These are phyloP conservation scores for Eucalyptus marginata DNA, from an alignment of 345 rosid species.

Conservation along the genomic window DNA sequence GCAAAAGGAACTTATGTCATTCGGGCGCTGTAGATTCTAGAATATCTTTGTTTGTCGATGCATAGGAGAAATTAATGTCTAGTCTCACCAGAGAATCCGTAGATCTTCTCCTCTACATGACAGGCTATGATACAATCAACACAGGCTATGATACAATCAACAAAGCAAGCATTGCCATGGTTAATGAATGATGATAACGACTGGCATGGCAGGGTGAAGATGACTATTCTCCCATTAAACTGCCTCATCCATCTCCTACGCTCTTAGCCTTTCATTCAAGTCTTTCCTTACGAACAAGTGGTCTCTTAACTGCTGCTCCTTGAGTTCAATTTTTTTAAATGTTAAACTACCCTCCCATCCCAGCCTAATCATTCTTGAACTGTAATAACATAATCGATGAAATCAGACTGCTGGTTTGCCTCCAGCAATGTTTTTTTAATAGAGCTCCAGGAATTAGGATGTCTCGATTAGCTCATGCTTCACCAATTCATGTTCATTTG, in stretches of 20 bases:
- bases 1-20: neutral
- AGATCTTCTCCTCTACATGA: neutral
- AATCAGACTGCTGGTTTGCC: neutral
- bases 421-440: neutral
- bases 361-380: neutral
- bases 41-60: neutral
- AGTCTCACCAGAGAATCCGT: neutral
- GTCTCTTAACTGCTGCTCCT: neutral
- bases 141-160: neutral
- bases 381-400: neutral
- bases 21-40: neutral
- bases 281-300: neutral
- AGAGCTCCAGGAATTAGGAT: neutral
- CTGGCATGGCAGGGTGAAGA: neutral
- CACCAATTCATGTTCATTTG: neutral
- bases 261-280: neutral
- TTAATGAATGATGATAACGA: neutral
- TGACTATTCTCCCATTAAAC: neutral
- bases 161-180: neutral
- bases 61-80: neutral
- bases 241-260: neutral
- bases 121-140: neutral
- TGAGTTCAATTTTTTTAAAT: neutral
- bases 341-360: neutral
- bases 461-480: neutral